phyloP scores from a whole-genome alignment of 2,329 filamentous ascomycete species.

The Ophiostoma novo-ulmi region DNA sequence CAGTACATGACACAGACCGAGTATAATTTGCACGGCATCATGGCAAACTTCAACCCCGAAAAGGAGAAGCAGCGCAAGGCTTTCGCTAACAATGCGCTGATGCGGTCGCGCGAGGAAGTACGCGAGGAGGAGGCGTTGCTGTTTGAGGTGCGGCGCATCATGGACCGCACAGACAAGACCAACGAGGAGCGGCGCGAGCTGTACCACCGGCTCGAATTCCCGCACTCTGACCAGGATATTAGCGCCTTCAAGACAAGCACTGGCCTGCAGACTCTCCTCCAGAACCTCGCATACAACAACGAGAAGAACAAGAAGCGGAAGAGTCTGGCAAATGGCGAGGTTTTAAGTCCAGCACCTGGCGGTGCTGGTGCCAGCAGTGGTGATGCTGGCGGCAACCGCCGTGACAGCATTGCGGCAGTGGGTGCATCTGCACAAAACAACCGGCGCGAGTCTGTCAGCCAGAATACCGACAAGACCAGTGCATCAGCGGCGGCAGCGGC shows the following conservation, averaged over 20 bases:
- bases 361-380: slow-evolving; percentile 31
- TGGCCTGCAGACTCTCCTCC: slow-evolving; percentile 72
- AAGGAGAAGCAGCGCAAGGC: slow-evolving; percentile 78
- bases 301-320: slow-evolving; percentile 89
- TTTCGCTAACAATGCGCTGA: slow-evolving; percentile 73
- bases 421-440: slow-evolving; percentile 25
- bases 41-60: slow-evolving; percentile 77
- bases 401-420: slow-evolving; percentile 51
- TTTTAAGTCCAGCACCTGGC: slow-evolving; percentile 36
- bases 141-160: slow-evolving; percentile 85
- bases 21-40: slow-evolving; percentile 74
- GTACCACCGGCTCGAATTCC: slow-evolving; percentile 81
- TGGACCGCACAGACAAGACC: slow-evolving; percentile 77
- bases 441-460: slow-evolving; percentile 22
- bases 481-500: slow-evolving; percentile 35
- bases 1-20: slow-evolving; percentile 85
- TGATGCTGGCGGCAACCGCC: slow-evolving; percentile 38
- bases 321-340: slow-evolving; percentile 59
- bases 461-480: slow-evolving; percentile 15
- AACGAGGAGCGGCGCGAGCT: slow-evolving; percentile 84
- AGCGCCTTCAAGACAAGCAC: slow-evolving; percentile 73
- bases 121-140: slow-evolving; percentile 87
- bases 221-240: slow-evolving; percentile 63
- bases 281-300: slow-evolving; percentile 67
- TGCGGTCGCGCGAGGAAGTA: slow-evolving; percentile 78